Percentiles rank a stretch among this genome's conserved stretches.
Conservation (phyloP, 2,329 filamentous ascomycete species). For the Cadophora sp. region DNA sequence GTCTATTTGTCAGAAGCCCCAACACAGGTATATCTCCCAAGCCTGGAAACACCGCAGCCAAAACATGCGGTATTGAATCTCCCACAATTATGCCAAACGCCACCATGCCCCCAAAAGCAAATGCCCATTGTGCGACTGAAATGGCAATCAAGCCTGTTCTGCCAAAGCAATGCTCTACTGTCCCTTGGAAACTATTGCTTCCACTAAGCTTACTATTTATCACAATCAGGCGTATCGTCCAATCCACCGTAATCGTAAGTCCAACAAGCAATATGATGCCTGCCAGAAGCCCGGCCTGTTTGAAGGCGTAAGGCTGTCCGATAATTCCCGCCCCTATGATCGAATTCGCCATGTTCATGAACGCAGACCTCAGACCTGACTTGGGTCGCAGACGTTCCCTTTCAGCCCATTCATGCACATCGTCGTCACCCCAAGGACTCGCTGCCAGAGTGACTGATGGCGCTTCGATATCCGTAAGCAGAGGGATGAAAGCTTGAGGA, state of each 20-base stretch:
- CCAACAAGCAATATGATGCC: slow-evolving; percentile 79
- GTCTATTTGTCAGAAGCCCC: slow-evolving; percentile 81
- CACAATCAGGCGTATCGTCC: slow-evolving; percentile 97
- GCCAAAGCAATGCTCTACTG: slow-evolving; percentile 95
- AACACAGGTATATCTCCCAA: slow-evolving; percentile 76
- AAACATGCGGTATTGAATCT: slow-evolving; percentile 91
- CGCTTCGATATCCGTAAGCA: slow-evolving; percentile 84
- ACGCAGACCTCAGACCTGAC: slow-evolving; percentile 84
- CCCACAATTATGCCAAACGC: slow-evolving; percentile 98
- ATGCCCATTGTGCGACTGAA: slow-evolving; percentile 90
- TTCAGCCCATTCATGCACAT: slow-evolving; percentile 56
- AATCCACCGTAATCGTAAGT: slow-evolving; percentile 88
- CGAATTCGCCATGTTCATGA: slow-evolving; percentile 99
- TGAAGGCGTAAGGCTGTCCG: slow-evolving; percentile 94
- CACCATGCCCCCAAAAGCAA: slow-evolving; percentile 98
- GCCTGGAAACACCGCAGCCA: slow-evolving; percentile 81
- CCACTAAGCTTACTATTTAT: slow-evolving; percentile 97
- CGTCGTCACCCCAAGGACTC: slow-evolving; percentile 45
- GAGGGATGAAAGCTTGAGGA: slow-evolving; percentile 56
- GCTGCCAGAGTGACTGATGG: slow-evolving; percentile 74
- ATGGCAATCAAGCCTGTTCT: slow-evolving; percentile 88
- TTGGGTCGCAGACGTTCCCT: slow-evolving; percentile 72
- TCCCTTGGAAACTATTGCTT: slow-evolving; percentile 92
- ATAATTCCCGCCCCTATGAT: slow-evolving; percentile 85
- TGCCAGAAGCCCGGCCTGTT: slow-evolving; percentile 84